These are phyloP conservation scores for Xylaria castorea DNA, from an alignment of 495 filamentous ascomycete species.

Conservation along the genomic window DNA sequence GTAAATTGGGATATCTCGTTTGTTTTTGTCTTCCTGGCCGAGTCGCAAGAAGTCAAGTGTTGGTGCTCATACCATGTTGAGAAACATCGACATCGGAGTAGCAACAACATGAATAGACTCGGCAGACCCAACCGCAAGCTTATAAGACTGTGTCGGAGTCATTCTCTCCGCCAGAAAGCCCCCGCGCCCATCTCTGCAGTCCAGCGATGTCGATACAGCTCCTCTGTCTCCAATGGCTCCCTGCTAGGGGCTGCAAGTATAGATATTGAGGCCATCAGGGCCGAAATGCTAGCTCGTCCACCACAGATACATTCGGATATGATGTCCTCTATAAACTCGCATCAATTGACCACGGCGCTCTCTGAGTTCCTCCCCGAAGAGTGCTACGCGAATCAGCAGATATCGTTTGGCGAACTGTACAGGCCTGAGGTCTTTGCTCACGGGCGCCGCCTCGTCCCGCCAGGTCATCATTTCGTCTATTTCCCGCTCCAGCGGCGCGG, in stretches of 20 bases:
- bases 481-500: constrained; percentile 67
- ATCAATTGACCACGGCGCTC: constrained; percentile 70
- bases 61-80: not conserved
- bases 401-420: not conserved
- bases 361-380: constrained; percentile 58
- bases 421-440: not conserved
- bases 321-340: constrained; percentile 66
- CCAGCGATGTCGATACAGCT: constrained; percentile 26
- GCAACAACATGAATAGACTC: constrained; percentile 15
- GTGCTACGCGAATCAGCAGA: constrained; percentile 15
- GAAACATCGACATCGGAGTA: constrained; percentile 8
- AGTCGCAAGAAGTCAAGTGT: not conserved
- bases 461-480: constrained; percentile 76
- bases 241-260: not conserved
- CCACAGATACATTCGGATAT: constrained; percentile 68
- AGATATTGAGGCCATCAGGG: constrained; percentile 30
- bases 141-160: not conserved
- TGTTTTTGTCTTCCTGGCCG: not conserved
- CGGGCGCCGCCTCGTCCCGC: constrained; percentile 48
- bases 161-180: not conserved
- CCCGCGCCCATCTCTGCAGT: not conserved
- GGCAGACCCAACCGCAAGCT: constrained; percentile 7
- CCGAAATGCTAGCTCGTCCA: constrained; percentile 49
- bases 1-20: not conserved
- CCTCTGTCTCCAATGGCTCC: constrained; percentile 21